Conservation (phyloP, 306 rosid species). For the Acmispon strigosus region DNA sequence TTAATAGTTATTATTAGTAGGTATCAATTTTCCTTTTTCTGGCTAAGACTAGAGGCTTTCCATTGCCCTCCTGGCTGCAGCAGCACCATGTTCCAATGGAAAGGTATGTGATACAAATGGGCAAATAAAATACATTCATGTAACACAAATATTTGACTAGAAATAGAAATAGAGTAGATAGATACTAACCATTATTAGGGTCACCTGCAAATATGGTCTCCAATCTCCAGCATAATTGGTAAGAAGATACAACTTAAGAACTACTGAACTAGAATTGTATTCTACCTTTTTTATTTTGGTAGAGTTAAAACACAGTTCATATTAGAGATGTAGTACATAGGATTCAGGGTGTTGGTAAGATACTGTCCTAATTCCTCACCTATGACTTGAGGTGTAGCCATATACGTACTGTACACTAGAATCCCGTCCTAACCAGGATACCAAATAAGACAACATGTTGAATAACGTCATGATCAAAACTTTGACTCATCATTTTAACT, state of each 20-base stretch:
- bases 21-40: neutral
- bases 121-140: neutral
- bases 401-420: conserved; percentile 28
- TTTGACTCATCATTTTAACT: conserved; percentile 20
- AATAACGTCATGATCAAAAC: conserved; percentile 22
- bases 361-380: conserved; percentile 12
- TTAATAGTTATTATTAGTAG: neutral
- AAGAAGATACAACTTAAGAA: neutral
- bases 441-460: conserved; percentile 8
- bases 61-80: neutral
- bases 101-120: neutral
- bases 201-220: neutral
- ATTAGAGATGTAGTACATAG: conserved; percentile 1
- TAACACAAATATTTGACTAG: no score
- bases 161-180: no score
- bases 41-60: neutral
- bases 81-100: neutral
- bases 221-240: neutral
- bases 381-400: conserved; percentile 6
- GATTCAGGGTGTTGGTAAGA: neutral
- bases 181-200: neutral
- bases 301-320: conserved; percentile 16
- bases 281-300: conserved; percentile 2
- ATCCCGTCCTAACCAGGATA: conserved; percentile 26
- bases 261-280: conserved; percentile 7